Evolutionary conservation across 805 yeast species (phyloP).

Genomic region (Spathaspora arborariae): DNA sequence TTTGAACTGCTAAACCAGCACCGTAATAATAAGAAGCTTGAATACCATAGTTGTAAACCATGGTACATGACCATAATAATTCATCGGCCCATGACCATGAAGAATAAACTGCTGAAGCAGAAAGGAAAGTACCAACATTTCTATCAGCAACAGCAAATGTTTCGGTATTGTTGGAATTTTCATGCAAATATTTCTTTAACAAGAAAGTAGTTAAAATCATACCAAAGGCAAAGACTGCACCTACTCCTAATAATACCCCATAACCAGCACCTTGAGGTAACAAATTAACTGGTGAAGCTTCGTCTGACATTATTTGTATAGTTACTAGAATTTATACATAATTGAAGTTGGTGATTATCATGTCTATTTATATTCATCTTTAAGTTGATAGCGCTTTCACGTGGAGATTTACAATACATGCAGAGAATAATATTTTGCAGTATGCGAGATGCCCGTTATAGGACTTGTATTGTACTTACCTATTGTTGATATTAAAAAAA

Average conservation of each 20-base stretch:
- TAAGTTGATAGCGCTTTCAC: not conserved
- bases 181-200: constrained; percentile 20
- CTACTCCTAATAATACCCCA: constrained; percentile 26
- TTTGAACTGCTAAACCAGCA: constrained; percentile 22
- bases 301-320: constrained; percentile 1
- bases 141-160: constrained; percentile 23
- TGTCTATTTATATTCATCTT: not conserved
- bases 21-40: constrained; percentile 21
- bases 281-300: constrained; percentile 11
- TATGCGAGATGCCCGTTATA: not conserved
- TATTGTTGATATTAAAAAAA: not conserved
- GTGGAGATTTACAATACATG: not conserved
- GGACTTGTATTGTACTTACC: not conserved
- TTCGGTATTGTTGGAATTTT: constrained; percentile 22
- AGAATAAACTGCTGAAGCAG: constrained; percentile 19
- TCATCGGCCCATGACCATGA: constrained; percentile 28
- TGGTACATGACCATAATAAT: constrained; percentile 20
- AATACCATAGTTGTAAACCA: constrained; percentile 22
- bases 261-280: constrained; percentile 23
- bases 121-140: constrained; percentile 15
- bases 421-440: not conserved
- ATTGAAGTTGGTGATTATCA: not conserved
- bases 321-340: not conserved
- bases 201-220: constrained; percentile 21
- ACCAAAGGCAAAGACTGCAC: constrained; percentile 25